phyloP scores from a whole-genome alignment of 108 stramenopile genomes.

The Thalassiosira profunda region DNA sequence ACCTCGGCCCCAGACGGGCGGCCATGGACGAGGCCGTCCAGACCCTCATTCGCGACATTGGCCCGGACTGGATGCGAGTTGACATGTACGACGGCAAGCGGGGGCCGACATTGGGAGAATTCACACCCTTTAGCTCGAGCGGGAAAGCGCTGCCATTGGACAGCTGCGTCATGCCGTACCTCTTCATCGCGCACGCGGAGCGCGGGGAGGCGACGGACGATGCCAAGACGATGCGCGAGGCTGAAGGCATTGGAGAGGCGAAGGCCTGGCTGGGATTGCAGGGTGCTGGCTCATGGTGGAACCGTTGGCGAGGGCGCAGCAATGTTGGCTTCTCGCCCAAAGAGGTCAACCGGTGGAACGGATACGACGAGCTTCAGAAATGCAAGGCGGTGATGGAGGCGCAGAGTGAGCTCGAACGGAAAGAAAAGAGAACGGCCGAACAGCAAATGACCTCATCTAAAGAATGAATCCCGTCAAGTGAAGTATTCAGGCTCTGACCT shows the following conservation, averaged over 20 bases:
- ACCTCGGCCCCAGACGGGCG: neutral
- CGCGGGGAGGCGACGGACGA: neutral
- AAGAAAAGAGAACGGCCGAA: too few relatives aligned
- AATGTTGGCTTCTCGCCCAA: neutral
- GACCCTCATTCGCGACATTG: neutral
- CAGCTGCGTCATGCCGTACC: conserved; percentile 3
- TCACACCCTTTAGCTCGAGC: conserved; percentile 4
- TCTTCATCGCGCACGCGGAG: conserved; percentile 11
- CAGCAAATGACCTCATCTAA: too few relatives aligned
- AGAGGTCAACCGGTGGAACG: neutral
- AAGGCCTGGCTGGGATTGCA: conserved; percentile 1
- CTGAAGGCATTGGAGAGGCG: neutral
- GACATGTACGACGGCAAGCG: neutral
- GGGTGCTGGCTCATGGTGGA: too few relatives aligned
- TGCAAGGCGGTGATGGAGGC: neutral
- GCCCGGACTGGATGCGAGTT: conserved; percentile 10
- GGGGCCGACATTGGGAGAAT: conserved; percentile 10
- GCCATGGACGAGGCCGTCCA: neutral
- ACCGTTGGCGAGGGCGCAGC: too few relatives aligned
- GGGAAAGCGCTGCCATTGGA: neutral
- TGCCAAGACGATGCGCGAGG: neutral
- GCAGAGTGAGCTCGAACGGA: too few relatives aligned
- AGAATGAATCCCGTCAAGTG: too few relatives aligned
- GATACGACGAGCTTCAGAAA: neutral
- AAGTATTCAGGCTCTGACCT: too few relatives aligned